These are phyloP conservation scores for Trichoderma cornu-damae DNA, from an alignment of 2,329 filamentous ascomycete genomes.

Conservation along the genomic window DNA sequence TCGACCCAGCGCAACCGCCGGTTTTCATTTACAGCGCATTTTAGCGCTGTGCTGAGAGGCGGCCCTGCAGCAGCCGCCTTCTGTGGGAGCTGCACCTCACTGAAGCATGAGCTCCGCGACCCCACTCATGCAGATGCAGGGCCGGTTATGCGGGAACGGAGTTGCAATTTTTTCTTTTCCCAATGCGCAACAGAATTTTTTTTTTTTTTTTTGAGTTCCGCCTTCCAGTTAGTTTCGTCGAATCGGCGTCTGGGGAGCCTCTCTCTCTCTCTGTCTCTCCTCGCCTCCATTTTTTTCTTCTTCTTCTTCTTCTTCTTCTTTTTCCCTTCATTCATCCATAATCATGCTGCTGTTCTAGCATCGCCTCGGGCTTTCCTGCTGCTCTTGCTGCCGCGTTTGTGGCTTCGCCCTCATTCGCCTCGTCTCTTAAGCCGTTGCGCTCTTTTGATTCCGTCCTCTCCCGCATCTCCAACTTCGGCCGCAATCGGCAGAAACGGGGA, in stretches of 20 bases:
- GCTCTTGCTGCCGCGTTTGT: constrained; percentile 17
- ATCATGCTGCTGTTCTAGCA: constrained; percentile 18
- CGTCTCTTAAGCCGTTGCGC: not conserved
- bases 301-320: not conserved
- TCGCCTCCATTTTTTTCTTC: not conserved
- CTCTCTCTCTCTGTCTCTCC: not conserved
- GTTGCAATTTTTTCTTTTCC: constrained; percentile 12
- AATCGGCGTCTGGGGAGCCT: constrained; percentile 17
- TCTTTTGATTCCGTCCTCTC: constrained; percentile 13
- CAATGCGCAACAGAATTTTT: constrained; percentile 7
- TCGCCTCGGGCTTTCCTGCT: constrained; percentile 13
- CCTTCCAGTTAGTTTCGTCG: constrained; percentile 12
- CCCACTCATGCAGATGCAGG: constrained; percentile 14
- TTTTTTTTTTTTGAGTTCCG: constrained; percentile 16
- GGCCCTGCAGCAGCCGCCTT: not conserved
- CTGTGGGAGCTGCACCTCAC: constrained; percentile 9
- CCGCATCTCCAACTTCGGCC: constrained; percentile 16
- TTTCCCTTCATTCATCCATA: not conserved
- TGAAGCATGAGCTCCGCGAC: constrained; percentile 6
- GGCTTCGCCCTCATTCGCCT: constrained; percentile 4
- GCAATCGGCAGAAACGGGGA: constrained; percentile 18
- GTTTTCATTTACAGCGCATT: constrained; percentile 15
- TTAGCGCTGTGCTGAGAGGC: not conserved
- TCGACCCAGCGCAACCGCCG: too few species aligned
- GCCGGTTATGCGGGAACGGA: not conserved